Percentiles rank a stretch among this genome's conserved stretches.
These are phyloP conservation scores for Melanogaster broomeanus DNA, from an alignment of 768 basidiomycete species.

Conservation along the genomic window DNA sequence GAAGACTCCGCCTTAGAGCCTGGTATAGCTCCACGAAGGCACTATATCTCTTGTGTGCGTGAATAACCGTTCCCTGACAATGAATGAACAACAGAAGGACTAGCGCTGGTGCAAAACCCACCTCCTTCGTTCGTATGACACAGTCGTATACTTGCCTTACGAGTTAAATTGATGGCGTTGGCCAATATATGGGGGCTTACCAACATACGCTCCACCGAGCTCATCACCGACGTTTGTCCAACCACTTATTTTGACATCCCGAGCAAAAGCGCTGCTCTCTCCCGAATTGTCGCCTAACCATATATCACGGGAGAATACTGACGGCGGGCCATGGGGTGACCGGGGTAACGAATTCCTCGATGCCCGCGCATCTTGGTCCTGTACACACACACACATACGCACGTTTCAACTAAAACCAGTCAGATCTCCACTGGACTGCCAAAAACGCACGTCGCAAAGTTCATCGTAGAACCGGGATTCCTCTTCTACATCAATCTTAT, in stretches of 20 bases:
- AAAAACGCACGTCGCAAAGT: conserved; percentile 46
- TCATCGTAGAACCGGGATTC: conserved; percentile 69
- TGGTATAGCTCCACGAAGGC: conserved; percentile 59
- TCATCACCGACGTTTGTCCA: conserved; percentile 76
- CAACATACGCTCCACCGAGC: conserved; percentile 64
- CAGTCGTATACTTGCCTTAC: conserved; percentile 62
- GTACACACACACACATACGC: background rate
- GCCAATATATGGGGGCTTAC: conserved; percentile 36
- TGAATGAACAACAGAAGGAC: background rate
- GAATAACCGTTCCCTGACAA: conserved; percentile 58
- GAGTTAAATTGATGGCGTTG: background rate
- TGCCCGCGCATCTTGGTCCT: conserved; percentile 18
- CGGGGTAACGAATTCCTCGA: conserved; percentile 19
- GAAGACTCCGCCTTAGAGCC: conserved; percentile 50
- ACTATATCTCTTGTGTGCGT: conserved; percentile 66
- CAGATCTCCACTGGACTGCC: no score
- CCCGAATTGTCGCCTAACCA: conserved; percentile 66
- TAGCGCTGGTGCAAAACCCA: conserved; percentile 11
- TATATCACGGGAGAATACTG: conserved; percentile 68
- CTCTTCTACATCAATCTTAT: conserved; percentile 65
- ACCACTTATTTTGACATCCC: conserved; percentile 63
- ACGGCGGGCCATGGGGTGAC: conserved; percentile 42
- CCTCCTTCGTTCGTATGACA: conserved; percentile 66
- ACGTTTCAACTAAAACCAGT: background rate
- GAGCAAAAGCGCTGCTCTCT: conserved; percentile 56